phyloP scores from a whole-genome alignment of 495 filamentous ascomycete genomes.

The Penicillium bovifimosum region DNA sequence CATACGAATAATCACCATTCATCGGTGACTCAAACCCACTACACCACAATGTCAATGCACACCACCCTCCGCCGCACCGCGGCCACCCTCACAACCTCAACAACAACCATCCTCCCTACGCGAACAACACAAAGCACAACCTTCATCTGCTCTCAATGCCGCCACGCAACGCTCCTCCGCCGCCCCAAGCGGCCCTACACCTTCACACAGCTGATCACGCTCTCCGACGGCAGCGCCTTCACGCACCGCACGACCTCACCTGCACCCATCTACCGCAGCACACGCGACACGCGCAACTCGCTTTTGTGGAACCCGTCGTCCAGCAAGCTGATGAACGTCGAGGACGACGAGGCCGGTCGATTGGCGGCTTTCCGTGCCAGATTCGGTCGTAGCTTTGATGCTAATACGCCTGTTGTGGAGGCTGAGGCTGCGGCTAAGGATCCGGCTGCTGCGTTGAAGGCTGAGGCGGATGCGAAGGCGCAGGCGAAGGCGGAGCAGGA shows the following conservation, averaged over 20 bases:
- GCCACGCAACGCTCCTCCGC: slow-evolving; percentile 83
- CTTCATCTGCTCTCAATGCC: slow-evolving; percentile 48
- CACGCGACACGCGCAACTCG: slow-evolving; percentile 83
- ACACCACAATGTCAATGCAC: slow-evolving; percentile 33
- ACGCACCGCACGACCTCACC: slow-evolving; percentile 86
- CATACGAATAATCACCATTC: background rate
- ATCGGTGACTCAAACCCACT: background rate
- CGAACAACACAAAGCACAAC: slow-evolving; percentile 30
- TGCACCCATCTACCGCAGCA: slow-evolving; percentile 63
- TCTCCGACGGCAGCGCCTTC: slow-evolving; percentile 87
- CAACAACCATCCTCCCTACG: slow-evolving; percentile 22
- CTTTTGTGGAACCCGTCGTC: slow-evolving; percentile 83
- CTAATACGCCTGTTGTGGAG: slow-evolving; percentile 30
- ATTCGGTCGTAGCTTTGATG: slow-evolving; percentile 83
- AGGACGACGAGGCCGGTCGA: slow-evolving; percentile 92
- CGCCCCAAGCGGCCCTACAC: slow-evolving; percentile 89
- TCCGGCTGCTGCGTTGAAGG: slow-evolving; percentile 14
- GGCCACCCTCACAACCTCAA: slow-evolving; percentile 29
- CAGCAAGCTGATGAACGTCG: slow-evolving; percentile 73
- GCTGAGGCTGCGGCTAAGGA: slow-evolving; percentile 31
- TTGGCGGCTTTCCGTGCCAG: slow-evolving; percentile 75
- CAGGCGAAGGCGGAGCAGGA: slow-evolving; percentile 33
- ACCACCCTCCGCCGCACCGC: slow-evolving; percentile 41
- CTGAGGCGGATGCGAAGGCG: slow-evolving; percentile 28
- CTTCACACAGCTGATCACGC: slow-evolving; percentile 92